phyloP scores from a whole-genome alignment of 768 basidiomycete genomes.

The Mrakia frigida region DNA sequence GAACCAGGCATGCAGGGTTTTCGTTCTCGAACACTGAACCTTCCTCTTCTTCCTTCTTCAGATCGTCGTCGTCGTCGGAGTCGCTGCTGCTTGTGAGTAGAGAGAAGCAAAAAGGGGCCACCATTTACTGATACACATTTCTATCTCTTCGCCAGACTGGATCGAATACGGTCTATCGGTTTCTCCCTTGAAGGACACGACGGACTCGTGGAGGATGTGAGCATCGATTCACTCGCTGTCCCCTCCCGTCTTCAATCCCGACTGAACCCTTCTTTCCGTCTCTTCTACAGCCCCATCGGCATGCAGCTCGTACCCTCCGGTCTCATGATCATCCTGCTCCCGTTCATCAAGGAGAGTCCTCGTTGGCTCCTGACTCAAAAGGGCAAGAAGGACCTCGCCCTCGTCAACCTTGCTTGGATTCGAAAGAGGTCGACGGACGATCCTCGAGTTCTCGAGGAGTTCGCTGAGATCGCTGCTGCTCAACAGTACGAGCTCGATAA shows the following conservation, averaged over 20 bases:
- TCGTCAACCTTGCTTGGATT: slow-evolving; percentile 52
- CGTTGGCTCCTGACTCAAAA: slow-evolving; percentile 46
- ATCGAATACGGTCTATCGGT: slow-evolving; percentile 31
- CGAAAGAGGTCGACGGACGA: slow-evolving; percentile 43
- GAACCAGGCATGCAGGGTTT: too few species aligned
- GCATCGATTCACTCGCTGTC: too few species aligned
- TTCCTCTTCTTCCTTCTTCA: neutral
- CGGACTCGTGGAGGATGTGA: slow-evolving; percentile 23
- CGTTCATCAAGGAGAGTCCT: slow-evolving; percentile 36
- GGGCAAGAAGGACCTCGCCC: slow-evolving; percentile 42
- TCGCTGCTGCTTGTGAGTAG: slow-evolving; percentile 54
- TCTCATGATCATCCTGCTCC: slow-evolving; percentile 42
- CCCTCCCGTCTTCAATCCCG: too few species aligned
- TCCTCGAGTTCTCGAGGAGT: slow-evolving; percentile 44
- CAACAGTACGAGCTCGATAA: slow-evolving; percentile 66
- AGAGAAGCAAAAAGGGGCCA: too few species aligned
- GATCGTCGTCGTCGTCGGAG: slow-evolving; percentile 77
- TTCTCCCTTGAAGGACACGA: slow-evolving; percentile 24
- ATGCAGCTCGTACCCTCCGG: slow-evolving; percentile 46
- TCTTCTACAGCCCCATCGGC: slow-evolving; percentile 36
- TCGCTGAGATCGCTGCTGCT: slow-evolving; percentile 68
- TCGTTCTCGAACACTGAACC: too few species aligned
- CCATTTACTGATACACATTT: too few species aligned
- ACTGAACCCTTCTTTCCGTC: too few species aligned
- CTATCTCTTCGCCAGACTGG: neutral